Evolutionary conservation across 441 rosid genomes (phyloP).

Genomic region (Kokia cookei): DNA sequence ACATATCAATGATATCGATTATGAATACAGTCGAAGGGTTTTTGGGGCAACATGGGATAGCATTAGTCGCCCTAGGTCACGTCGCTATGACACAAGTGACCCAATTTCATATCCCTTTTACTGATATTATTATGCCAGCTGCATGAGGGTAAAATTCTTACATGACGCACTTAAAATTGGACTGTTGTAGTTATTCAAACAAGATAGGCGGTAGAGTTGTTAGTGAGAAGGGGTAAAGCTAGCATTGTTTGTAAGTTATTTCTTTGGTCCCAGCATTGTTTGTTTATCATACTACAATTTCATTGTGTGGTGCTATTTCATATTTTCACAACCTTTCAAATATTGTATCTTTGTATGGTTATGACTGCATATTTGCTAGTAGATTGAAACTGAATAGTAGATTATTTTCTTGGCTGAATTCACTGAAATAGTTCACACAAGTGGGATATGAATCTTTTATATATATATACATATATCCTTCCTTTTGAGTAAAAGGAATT

Average conservation of each 20-base stretch:
- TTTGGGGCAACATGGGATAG: slow-evolving; percentile 48
- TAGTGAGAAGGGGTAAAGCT: not conserved
- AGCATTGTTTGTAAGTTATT: not conserved
- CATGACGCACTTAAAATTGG: not conserved
- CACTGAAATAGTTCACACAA: not conserved
- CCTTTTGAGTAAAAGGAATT: not conserved
- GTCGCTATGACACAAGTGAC: slow-evolving; percentile 38
- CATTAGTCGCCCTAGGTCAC: slow-evolving; percentile 47
- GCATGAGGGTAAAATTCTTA: not conserved
- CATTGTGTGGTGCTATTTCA: not conserved
- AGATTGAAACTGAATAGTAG: not conserved
- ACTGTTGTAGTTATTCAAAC: not conserved
- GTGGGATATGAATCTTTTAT: not conserved
- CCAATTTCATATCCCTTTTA: slow-evolving; percentile 25
- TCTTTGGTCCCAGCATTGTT: not conserved
- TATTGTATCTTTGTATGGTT: not conserved
- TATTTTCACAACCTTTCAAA: not conserved
- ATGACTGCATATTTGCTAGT: not conserved
- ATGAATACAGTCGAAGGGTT: slow-evolving; percentile 59
- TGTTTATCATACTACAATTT: not conserved
- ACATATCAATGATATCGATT: slow-evolving; percentile 32
- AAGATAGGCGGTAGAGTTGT: slow-evolving; percentile 12
- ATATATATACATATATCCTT: not conserved
- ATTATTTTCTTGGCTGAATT: not conserved
- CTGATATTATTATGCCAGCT: slow-evolving; percentile 12